Conservation (phyloP, 2,329 filamentous ascomycete species). For the Xylariaceae sp. region DNA sequence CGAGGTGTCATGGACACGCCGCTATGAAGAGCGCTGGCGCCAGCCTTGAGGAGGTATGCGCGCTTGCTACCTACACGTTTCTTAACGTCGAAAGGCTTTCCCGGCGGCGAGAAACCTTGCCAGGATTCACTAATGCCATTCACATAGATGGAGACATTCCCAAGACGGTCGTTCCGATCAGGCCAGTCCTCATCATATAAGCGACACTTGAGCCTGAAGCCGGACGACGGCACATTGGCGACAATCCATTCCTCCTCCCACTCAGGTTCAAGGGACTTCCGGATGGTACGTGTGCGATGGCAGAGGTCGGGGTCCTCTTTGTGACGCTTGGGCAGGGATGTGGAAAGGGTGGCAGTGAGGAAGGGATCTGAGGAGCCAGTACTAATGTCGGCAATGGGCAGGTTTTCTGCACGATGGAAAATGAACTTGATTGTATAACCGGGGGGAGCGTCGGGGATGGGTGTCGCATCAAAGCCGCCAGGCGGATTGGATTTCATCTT, state of each 20-base stretch:
- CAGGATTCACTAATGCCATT: slow-evolving; percentile 57
- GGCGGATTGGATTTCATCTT: slow-evolving; percentile 49
- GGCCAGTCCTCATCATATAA: slow-evolving; percentile 86
- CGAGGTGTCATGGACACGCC: slow-evolving; percentile 62
- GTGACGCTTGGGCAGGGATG: slow-evolving; percentile 66
- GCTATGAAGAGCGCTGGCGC: slow-evolving; percentile 57
- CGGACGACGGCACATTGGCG: slow-evolving; percentile 73
- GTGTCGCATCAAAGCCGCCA: slow-evolving; percentile 75
- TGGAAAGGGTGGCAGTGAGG: slow-evolving; percentile 68
- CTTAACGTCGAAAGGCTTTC: slow-evolving; percentile 62
- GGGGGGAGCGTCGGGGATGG: slow-evolving; percentile 65
- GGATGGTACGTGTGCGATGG: slow-evolving; percentile 70
- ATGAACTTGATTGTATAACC: slow-evolving; percentile 83
- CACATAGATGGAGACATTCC: slow-evolving; percentile 71
- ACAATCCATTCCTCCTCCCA: slow-evolving; percentile 89
- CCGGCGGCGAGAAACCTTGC: slow-evolving; percentile 57
- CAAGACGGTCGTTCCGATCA: slow-evolving; percentile 80
- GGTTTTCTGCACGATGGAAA: slow-evolving; percentile 72
- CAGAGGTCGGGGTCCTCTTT: slow-evolving; percentile 76
- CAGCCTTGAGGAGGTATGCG: slow-evolving; percentile 69
- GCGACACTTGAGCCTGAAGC: slow-evolving; percentile 78
- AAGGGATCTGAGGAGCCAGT: slow-evolving; percentile 79
- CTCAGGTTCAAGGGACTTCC: slow-evolving; percentile 63
- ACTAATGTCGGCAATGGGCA: slow-evolving; percentile 76
- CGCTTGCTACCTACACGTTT: slow-evolving; percentile 84